Evolutionary conservation across 2,329 filamentous ascomycete genomes (phyloP), one percentile per base, ranked within the genome.

Genomic region (Arachnomyces sp.): DNA sequence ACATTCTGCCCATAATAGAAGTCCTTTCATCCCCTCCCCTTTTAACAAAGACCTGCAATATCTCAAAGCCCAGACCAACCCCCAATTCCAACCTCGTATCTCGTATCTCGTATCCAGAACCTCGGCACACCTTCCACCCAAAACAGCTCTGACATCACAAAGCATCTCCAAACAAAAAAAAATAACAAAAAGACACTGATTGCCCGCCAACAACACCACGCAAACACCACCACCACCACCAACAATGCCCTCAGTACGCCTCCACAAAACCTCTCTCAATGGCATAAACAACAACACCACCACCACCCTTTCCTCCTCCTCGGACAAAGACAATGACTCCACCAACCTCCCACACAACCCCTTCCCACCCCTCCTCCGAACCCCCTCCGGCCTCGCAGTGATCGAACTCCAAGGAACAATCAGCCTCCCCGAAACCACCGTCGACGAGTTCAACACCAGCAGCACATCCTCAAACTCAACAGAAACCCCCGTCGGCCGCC

Each of bases 321-420:
- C n/a, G n/a, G 9, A 25, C 20, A 5, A 25, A 7, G 9, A n/a
- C 4, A 37, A 31, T n/a, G 17, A 40, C n/a, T 15, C 7, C 29
- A 25, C 13, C 14, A 7, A 29, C 14, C 12, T n/a, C n/a, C n/a
- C n/a, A 12, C 42, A 46, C 44, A 78, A 76, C 51, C 80, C 84
- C 3, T 76, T 96, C 3, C 92, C 92, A 1, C 62, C 74, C n/a
- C 72, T 94, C 46, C 76, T 96, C 12, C 84, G 89, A 52, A 95
- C 90, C 1, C 92, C 92, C 0, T 81, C 84, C 0, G 92, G 92
- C 37, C 76, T 95, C 31, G 90, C 90, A 13, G 72, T 98, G 34
- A 71, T 98, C 42, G 92, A 96, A 66, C 77, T 98, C 11, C 92
- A 98, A 69, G 92, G 89, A 45, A 86, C 79, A 11, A 81, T 98